Evolutionary conservation across 2,329 filamentous ascomycete genomes (phyloP), one percentile per base, ranked within the genome.

Genomic region (Corynespora cassiicola): DNA sequence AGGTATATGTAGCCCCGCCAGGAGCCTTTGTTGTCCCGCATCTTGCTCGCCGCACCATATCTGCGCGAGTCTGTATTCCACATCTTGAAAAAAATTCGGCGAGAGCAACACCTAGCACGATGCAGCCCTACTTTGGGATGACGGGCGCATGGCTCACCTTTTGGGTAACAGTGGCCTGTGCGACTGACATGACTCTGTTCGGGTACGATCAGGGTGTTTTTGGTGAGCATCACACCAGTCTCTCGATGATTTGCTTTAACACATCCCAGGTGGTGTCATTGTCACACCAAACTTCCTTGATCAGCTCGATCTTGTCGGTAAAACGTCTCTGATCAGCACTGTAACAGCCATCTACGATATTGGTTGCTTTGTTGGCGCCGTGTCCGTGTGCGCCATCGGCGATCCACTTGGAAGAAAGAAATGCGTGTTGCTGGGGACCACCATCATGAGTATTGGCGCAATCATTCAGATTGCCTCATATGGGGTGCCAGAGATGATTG

Each of bases 321-420:
- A 65, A 20, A 70, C 60, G 48, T 71, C 63, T 34, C 63, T 61
- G 35, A 47, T 72, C 47, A 56, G 66, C n/a, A 79, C 77, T 0
- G 75, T 81, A 8, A 79, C 77, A 1, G 78, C 79, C 2, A 76
- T 81, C 36, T 82, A 82, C 56, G 77, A 82, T 46, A 70, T 84
- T 20, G 80, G 80, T 7, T 83, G 80, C 54, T 82, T 84, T 58
- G 63, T 82, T 27, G 81, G 81, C 11, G 79, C 73, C 2, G 63
- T 79, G 19, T 50, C 72, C 2, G 71, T 55, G 10, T 74, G n/a
- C 36, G 55, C 66, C 10, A 54, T 75, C 17, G 77, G 77, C 14
- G 76, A 80, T 26, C 56, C 48, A 2, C 59, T 78, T 2, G 76
- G 77, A 3, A 63, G 77, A 17, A 75, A 75, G 42, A 74, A 72